Percentiles rank a stretch among this genome's conserved stretches.
Evolutionary conservation across 176 grass and related monocot species (phyloP).

Genomic region (Oryza meyeriana): DNA sequence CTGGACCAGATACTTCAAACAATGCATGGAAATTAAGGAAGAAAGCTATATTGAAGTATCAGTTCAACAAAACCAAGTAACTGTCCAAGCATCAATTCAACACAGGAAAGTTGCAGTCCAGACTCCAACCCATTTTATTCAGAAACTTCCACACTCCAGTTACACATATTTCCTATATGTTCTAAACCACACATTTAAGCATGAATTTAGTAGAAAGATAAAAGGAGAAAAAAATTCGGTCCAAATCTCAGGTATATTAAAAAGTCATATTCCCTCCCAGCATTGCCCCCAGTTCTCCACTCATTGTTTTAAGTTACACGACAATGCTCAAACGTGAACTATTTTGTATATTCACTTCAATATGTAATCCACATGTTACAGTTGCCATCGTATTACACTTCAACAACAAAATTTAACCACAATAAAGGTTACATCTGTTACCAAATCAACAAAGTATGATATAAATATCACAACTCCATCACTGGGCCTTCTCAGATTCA

Average conservation of each 20-base stretch:
- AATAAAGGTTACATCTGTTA: not conserved
- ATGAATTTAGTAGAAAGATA: too few species aligned
- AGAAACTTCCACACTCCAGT: too few species aligned
- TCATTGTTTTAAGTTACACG: not conserved
- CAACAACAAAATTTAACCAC: not conserved
- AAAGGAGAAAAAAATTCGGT: too few species aligned
- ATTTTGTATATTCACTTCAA: constrained; percentile 7
- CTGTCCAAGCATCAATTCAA: not conserved
- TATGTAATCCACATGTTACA: constrained; percentile 10
- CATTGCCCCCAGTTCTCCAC: not conserved
- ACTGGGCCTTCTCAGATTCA: constrained; percentile 45
- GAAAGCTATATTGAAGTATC: not conserved
- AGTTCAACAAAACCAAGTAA: not conserved
- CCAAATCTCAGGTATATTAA: not conserved
- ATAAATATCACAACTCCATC: constrained; percentile 20
- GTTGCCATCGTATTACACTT: not conserved
- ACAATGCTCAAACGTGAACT: constrained; percentile 21
- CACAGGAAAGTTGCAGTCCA: not conserved
- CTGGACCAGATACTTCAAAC: not conserved
- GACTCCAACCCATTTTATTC: not conserved
- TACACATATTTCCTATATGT: too few species aligned
- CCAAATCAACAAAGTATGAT: not conserved
- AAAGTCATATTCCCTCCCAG: not conserved
- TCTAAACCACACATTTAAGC: too few species aligned
- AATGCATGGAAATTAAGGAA: not conserved